phyloP scores from a whole-genome alignment of 1,284 basidiomycete species.

The Ceratobasidium sp. region DNA sequence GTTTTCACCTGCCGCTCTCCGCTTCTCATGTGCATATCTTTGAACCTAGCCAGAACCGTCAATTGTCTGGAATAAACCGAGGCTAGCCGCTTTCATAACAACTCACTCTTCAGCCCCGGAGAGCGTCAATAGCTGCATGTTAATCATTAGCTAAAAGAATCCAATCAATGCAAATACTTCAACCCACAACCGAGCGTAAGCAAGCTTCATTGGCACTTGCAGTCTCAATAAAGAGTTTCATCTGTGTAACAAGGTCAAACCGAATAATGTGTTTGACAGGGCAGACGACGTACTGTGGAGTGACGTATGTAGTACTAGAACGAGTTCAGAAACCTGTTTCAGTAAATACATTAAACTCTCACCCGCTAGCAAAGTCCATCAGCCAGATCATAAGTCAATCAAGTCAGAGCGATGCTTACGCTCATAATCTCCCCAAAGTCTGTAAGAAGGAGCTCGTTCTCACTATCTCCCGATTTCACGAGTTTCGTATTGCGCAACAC shows the following conservation, averaged over 20 bases:
- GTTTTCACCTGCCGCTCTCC: slow-evolving; percentile 72
- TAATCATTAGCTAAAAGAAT: too few relatives aligned
- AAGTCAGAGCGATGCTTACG: slow-evolving; percentile 56
- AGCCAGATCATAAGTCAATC: neutral
- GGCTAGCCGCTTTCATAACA: neutral
- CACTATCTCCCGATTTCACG: slow-evolving; percentile 59
- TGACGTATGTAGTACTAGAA: slow-evolving; percentile 76
- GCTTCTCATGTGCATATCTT: slow-evolving; percentile 69
- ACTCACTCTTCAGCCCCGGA: slow-evolving; percentile 74
- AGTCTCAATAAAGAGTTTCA: slow-evolving; percentile 27
- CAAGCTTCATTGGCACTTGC: slow-evolving; percentile 18
- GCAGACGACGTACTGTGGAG: slow-evolving; percentile 62
- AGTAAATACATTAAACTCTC: slow-evolving; percentile 34
- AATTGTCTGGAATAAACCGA: slow-evolving; percentile 23
- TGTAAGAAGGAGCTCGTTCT: slow-evolving; percentile 65
- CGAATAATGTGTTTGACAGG: neutral
- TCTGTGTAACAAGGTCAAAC: slow-evolving; percentile 1
- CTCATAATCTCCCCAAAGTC: slow-evolving; percentile 86
- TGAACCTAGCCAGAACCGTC: slow-evolving; percentile 60
- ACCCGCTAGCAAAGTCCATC: slow-evolving; percentile 13
- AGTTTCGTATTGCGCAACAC: slow-evolving; percentile 69
- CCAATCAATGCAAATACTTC: neutral
- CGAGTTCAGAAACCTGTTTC: neutral
- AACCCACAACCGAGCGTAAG: slow-evolving; percentile 25
- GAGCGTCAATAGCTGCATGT: slow-evolving; percentile 51